These are phyloP conservation scores for Fraxinus sp. DNA, from an alignment of 305 asterid genomes.

Conservation along the genomic window DNA sequence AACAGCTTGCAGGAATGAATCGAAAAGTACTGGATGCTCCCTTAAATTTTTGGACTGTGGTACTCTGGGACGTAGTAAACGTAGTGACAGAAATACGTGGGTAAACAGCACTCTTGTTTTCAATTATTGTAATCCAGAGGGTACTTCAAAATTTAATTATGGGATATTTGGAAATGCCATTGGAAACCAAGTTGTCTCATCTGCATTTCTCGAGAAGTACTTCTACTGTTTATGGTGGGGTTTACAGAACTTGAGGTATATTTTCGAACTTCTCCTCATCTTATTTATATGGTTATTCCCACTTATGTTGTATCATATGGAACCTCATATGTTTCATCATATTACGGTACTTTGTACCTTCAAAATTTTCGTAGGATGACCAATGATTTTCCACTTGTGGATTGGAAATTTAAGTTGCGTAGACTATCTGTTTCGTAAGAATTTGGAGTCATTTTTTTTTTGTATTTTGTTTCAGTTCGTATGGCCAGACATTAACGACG, in stretches of 20 bases:
- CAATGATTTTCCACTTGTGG: neutral
- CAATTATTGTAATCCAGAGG: constrained; percentile 52
- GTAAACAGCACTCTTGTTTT: constrained; percentile 51
- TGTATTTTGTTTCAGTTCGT: constrained; percentile 48
- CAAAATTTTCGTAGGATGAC: neutral
- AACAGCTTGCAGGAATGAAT: constrained; percentile 55
- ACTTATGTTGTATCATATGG: neutral
- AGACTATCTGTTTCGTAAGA: neutral
- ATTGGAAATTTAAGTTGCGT: neutral
- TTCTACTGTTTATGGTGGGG: constrained; percentile 96
- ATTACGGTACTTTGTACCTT: neutral
- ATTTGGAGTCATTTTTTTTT: constrained; percentile 12
- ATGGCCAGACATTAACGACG: constrained; percentile 63
- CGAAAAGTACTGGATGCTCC: constrained; percentile 40
- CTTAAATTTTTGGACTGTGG: constrained; percentile 67
- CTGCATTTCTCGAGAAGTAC: constrained; percentile 64
- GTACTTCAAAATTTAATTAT: constrained; percentile 50
- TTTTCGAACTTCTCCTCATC: neutral
- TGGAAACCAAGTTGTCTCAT: constrained; percentile 61
- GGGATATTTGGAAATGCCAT: constrained; percentile 73
- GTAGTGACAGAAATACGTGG: constrained; percentile 45
- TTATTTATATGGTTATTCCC: neutral
- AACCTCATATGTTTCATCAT: neutral
- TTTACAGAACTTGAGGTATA: constrained; percentile 75
- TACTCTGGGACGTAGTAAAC: constrained; percentile 39